phyloP scores from a whole-genome alignment of 371 early-diverging fungal species.

The Choanephora cucurbitarum region DNA sequence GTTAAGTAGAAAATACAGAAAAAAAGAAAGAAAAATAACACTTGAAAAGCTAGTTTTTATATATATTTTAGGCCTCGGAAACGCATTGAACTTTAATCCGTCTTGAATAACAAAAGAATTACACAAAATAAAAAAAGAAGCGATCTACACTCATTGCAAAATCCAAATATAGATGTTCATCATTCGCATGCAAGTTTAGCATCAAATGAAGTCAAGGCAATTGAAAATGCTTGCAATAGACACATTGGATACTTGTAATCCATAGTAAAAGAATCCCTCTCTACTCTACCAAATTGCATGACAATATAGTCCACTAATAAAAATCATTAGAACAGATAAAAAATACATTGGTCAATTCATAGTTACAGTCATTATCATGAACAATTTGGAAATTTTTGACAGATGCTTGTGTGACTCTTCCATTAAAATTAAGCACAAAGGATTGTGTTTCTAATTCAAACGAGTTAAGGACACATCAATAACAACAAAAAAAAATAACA shows the following conservation, averaged over 20 bases:
- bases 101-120: neutral
- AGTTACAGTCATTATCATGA: slow-evolving; percentile 84
- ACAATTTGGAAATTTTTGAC: slow-evolving; percentile 99
- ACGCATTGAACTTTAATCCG: too few species aligned
- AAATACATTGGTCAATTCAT: neutral
- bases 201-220: slow-evolving; percentile 91
- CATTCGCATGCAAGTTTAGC: slow-evolving; percentile 90
- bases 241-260: slow-evolving; percentile 96
- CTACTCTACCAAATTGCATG: slow-evolving; percentile 94
- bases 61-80: too few species aligned
- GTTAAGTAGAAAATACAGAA: neutral
- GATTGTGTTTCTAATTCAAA: slow-evolving; percentile 78
- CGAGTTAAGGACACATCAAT: neutral
- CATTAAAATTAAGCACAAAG: slow-evolving; percentile 95
- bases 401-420: slow-evolving; percentile 90
- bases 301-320: slow-evolving; percentile 89
- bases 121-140: neutral
- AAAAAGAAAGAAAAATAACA: neutral
- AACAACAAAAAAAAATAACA: neutral
- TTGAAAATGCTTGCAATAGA: slow-evolving; percentile 90
- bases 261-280: slow-evolving; percentile 83
- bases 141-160: neutral
- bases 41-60: too few species aligned
- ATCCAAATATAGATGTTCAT: slow-evolving; percentile 1
- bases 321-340: too few species aligned